Conservation (phyloP, 768 basidiomycete genomes). For the Tulasnella sp. region DNA sequence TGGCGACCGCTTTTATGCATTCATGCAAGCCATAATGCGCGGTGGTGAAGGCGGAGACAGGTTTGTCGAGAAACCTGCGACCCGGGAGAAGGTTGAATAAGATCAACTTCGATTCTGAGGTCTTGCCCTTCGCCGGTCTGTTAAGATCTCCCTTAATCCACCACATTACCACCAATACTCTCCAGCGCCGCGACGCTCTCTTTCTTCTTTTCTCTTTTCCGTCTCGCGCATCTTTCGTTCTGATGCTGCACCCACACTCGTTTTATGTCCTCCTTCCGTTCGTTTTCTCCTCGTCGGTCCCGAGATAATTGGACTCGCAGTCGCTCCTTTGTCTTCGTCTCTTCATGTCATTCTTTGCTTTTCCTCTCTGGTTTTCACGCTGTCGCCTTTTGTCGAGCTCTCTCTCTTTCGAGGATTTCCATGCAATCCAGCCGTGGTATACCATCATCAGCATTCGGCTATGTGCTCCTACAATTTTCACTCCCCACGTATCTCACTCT, state of each 20-base stretch:
- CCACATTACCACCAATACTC: background rate
- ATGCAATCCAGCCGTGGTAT: background rate
- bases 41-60: slow-evolving; percentile 55
- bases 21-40: slow-evolving; percentile 77
- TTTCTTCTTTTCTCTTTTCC: background rate
- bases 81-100: background rate
- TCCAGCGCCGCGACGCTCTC: background rate
- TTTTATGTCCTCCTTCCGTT: background rate
- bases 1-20: slow-evolving; percentile 74
- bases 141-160: background rate
- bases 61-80: slow-evolving; percentile 29
- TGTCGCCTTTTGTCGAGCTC: background rate
- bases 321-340: background rate
- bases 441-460: background rate
- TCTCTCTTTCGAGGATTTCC: background rate
- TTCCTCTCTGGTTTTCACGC: background rate
- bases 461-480: background rate
- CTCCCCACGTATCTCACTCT: background rate
- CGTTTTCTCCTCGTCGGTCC: background rate
- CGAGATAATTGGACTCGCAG: background rate
- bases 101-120: background rate
- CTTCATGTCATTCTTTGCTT: background rate
- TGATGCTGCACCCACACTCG: slow-evolving; percentile 5
- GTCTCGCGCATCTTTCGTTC: background rate
- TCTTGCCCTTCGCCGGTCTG: too few species aligned